These are phyloP conservation scores for Trifolium dubium DNA, from an alignment of 306 rosid genomes.

Conservation along the genomic window DNA sequence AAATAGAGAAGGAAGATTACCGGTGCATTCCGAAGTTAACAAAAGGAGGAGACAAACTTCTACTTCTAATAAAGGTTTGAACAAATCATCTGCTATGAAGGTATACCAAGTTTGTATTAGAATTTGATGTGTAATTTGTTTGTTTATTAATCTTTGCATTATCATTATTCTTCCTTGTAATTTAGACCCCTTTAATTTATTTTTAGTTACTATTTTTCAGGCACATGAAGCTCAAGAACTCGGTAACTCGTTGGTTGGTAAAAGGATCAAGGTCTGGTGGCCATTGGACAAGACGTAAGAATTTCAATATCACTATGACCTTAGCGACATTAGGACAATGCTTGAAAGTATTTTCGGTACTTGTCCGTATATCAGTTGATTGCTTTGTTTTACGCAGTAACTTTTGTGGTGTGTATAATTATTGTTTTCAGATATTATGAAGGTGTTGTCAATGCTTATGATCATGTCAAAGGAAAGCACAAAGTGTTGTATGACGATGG, in stretches of 20 bases:
- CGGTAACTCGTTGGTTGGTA: constrained; percentile 59
- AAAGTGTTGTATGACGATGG: constrained; percentile 73
- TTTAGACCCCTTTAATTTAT: not conserved
- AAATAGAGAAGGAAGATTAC: constrained; percentile 36
- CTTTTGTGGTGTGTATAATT: not conserved
- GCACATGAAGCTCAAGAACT: constrained; percentile 36
- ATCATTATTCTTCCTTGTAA: not conserved
- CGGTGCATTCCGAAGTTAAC: constrained; percentile 33
- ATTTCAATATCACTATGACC: constrained; percentile 22
- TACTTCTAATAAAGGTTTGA: constrained; percentile 42
- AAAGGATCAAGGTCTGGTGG: constrained; percentile 81
- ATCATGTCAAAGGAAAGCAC: constrained; percentile 61
- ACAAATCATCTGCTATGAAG: constrained; percentile 50
- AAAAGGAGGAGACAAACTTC: constrained; percentile 38
- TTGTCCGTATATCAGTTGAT: constrained; percentile 15
- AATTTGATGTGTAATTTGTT: not conserved
- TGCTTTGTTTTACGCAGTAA: constrained; percentile 5
- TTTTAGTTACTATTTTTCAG: constrained; percentile 28
- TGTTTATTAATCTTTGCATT: not conserved
- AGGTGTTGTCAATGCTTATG: constrained; percentile 62
- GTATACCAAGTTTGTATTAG: constrained; percentile 37
- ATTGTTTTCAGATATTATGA: constrained; percentile 70
- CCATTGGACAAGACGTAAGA: constrained; percentile 76
- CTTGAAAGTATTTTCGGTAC: constrained; percentile 1
- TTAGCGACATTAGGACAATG: constrained; percentile 15